phyloP scores from a whole-genome alignment of 352 stramenopile genomes.

The Pythium insidiosum region DNA sequence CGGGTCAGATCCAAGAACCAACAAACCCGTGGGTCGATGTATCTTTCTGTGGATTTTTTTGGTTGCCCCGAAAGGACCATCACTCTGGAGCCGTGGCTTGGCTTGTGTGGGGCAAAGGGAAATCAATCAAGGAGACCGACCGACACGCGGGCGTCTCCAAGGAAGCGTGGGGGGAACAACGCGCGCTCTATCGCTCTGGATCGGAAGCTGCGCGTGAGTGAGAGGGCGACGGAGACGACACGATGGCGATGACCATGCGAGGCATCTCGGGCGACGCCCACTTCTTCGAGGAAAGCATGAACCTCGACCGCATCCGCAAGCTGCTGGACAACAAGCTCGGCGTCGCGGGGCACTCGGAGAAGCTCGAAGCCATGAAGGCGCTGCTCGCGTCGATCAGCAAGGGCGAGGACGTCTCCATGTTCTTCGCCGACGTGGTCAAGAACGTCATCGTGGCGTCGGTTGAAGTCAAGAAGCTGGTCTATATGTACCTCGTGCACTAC shows the following conservation, averaged over 20 bases:
- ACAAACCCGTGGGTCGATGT: too few species aligned
- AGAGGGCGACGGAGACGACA: too few species aligned
- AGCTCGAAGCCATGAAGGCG: conserved; percentile 98
- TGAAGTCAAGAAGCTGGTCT: conserved; percentile 99
- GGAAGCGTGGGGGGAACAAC: too few species aligned
- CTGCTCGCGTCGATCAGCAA: conserved; percentile 96
- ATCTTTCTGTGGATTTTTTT: too few species aligned
- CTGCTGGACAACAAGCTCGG: conserved; percentile 88
- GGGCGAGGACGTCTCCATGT: conserved; percentile 94
- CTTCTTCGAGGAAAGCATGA: conserved; percentile 97
- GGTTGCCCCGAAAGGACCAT: too few species aligned
- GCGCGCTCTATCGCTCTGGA: too few species aligned
- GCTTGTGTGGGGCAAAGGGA: too few species aligned
- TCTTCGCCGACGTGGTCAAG: conserved; percentile 97
- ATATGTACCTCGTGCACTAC: conserved; percentile 99
- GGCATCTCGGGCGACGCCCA: conserved; percentile 90
- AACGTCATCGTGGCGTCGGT: conserved; percentile 92
- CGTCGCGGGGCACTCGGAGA: conserved; percentile 74
- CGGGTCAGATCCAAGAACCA: too few species aligned
- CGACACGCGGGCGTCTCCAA: too few species aligned
- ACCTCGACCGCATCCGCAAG: conserved; percentile 80
- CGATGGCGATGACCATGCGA: conserved; percentile 34
- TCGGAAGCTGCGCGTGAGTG: too few species aligned
- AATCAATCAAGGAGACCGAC: too few species aligned
- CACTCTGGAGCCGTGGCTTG: too few species aligned